These are phyloP conservation scores for Zasmidium citrigriseum DNA, from an alignment of 2,329 filamentous ascomycete species.

Conservation along the genomic window DNA sequence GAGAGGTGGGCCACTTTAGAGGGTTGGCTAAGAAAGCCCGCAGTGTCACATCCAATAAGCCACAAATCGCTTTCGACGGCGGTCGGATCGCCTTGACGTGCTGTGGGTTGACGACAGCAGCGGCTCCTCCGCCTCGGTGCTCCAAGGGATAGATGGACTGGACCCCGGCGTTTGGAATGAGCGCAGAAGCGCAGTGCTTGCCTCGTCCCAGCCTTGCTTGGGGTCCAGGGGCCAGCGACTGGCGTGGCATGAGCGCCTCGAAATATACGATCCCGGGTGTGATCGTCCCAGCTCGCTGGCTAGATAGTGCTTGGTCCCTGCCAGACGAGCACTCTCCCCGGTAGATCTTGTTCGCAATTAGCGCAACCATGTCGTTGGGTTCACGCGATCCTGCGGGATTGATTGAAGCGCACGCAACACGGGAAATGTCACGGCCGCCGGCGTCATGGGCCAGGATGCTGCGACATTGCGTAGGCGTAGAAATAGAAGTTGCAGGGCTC, in stretches of 20 bases:
- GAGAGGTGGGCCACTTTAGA: slow-evolving; percentile 4
- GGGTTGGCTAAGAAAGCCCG: slow-evolving; percentile 6
- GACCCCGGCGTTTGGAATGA: not conserved
- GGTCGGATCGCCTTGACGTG: not conserved
- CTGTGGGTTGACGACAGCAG: not conserved
- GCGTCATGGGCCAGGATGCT: slow-evolving; percentile 7
- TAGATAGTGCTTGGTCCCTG: slow-evolving; percentile 18
- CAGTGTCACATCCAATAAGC: slow-evolving; percentile 11
- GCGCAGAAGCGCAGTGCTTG: not conserved
- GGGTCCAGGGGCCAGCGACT: not conserved
- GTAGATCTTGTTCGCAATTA: slow-evolving; percentile 21
- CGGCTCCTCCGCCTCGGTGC: not conserved
- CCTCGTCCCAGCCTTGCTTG: not conserved
- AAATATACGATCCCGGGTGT: slow-evolving; percentile 13
- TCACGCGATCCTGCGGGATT: slow-evolving; percentile 1
- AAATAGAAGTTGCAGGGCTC: slow-evolving; percentile 1
- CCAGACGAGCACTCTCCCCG: slow-evolving; percentile 9
- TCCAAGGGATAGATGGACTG: slow-evolving; percentile 2
- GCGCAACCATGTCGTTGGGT: slow-evolving; percentile 15
- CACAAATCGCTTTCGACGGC: not conserved
- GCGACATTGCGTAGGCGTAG: slow-evolving; percentile 1
- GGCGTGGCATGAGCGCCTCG: not conserved
- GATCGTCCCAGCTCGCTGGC: slow-evolving; percentile 21
- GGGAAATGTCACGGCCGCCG: not conserved
- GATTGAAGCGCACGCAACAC: not conserved